phyloP scores from a whole-genome alignment of 352 stramenopile genomes.

The Blastocystis sp. region DNA sequence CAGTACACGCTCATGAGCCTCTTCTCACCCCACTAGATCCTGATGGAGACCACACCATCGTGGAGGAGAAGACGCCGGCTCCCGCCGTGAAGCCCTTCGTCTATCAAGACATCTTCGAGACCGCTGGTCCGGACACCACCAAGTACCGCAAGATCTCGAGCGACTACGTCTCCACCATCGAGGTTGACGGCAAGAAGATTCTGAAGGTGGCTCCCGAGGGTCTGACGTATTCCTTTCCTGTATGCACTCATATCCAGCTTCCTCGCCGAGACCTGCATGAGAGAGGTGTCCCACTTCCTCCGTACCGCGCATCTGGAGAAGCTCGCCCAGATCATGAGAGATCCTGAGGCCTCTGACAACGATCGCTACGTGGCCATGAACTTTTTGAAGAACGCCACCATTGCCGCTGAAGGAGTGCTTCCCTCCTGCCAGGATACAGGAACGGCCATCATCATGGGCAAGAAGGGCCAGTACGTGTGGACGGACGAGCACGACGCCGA shows the following conservation, averaged over 20 bases:
- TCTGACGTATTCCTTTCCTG: slow-evolving; percentile 71
- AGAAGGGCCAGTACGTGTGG: slow-evolving; percentile 79
- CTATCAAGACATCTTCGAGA: slow-evolving; percentile 75
- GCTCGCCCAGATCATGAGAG: slow-evolving; percentile 81
- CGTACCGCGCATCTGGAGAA: slow-evolving; percentile 79
- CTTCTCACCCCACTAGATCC: too few relatives aligned
- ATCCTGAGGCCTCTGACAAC: slow-evolving; percentile 82
- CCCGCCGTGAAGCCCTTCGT: slow-evolving; percentile 71
- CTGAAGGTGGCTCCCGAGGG: slow-evolving; percentile 74
- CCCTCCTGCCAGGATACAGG: slow-evolving; percentile 84
- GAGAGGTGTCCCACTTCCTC: slow-evolving; percentile 82
- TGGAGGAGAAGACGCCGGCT: too few relatives aligned
- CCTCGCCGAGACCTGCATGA: slow-evolving; percentile 78
- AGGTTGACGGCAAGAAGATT: slow-evolving; percentile 73
- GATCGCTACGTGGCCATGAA: slow-evolving; percentile 84
- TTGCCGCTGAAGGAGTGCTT: slow-evolving; percentile 80
- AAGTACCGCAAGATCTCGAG: slow-evolving; percentile 73
- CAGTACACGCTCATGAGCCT: too few relatives aligned
- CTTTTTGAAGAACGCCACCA: slow-evolving; percentile 85
- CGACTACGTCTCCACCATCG: slow-evolving; percentile 73
- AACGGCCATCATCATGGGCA: slow-evolving; percentile 83
- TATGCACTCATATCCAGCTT: slow-evolving; percentile 73
- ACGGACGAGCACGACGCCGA: slow-evolving; percentile 82
- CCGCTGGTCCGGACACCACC: slow-evolving; percentile 71
- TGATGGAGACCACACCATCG: too few relatives aligned